Conservation (phyloP, 768 basidiomycete species). For the Kwoniella bestiolae region DNA sequence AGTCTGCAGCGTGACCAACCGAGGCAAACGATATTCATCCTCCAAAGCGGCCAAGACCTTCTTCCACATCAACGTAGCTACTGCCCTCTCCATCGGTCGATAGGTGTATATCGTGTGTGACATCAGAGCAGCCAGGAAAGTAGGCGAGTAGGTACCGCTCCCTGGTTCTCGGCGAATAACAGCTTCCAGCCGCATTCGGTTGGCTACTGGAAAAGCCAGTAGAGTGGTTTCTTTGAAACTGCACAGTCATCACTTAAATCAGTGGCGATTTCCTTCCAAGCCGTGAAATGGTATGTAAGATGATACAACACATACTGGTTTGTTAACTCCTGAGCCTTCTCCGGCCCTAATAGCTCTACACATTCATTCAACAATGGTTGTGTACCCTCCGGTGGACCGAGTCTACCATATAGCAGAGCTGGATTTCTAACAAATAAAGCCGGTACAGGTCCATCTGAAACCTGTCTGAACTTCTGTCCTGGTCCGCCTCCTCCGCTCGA, state of each 20-base stretch:
- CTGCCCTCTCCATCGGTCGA: constrained; percentile 13
- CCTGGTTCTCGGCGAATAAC: constrained; percentile 5
- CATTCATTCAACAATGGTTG: constrained; percentile 4
- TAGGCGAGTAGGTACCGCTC: constrained; percentile 11
- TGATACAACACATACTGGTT: constrained; percentile 9
- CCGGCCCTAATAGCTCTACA: constrained; percentile 7
- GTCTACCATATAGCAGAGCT: constrained; percentile 23
- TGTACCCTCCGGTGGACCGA: constrained; percentile 15
- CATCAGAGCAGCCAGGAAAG: constrained; percentile 27
- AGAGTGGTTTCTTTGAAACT: constrained; percentile 22
- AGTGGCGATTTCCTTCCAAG: background rate
- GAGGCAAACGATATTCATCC: constrained; percentile 31
- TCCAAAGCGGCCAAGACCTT: constrained; percentile 26
- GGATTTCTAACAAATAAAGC: constrained; percentile 27
- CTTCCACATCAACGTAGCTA: constrained; percentile 22
- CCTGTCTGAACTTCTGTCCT: constrained; percentile 23
- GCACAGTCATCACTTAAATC: background rate
- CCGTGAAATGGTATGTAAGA: background rate
- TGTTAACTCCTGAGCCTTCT: constrained; percentile 10
- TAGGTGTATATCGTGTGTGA: constrained; percentile 27
- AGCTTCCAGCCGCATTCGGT: constrained; percentile 21
- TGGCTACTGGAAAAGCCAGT: constrained; percentile 27
- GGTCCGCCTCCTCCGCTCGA: constrained; percentile 7
- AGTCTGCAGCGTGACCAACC: constrained; percentile 29
- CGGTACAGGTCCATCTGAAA: constrained; percentile 23